A percentile compares a stretch with the other conserved stretches of the same genome.
phyloP scores from a whole-genome alignment of 306 rosid genomes.

The Malus asiatica region DNA sequence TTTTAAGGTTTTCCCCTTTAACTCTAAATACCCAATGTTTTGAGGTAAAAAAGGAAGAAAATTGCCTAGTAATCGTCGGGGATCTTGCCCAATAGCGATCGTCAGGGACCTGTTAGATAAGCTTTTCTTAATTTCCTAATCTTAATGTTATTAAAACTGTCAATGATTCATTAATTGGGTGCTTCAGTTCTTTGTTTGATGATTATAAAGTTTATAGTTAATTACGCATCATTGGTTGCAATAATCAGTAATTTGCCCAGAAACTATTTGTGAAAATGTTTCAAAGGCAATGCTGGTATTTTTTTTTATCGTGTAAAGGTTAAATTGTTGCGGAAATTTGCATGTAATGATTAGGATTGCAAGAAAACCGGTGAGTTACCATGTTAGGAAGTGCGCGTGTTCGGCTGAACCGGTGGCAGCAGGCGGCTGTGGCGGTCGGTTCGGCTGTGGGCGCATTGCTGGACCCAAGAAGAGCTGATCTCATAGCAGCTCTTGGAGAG shows the following conservation, averaged over 20 bases:
- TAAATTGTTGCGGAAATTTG: background rate
- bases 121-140: background rate
- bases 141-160: background rate
- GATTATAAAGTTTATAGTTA: background rate
- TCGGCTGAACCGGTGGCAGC: conserved; percentile 76
- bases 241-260: background rate
- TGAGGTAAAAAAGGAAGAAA: background rate
- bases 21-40: background rate
- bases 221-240: background rate
- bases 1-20: background rate
- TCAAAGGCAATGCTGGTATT: background rate
- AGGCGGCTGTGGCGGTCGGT: conserved; percentile 81
- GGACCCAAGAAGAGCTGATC: conserved; percentile 88
- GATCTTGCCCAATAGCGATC: background rate
- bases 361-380: conserved; percentile 11
- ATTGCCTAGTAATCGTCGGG: background rate
- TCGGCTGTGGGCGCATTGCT: conserved; percentile 90
- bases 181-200: background rate
- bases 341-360: background rate
- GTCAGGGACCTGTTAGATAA: background rate
- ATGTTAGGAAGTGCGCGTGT: conserved; percentile 54
- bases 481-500: conserved; percentile 93
- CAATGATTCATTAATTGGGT: background rate
- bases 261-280: conserved; percentile 7
- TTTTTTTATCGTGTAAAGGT: background rate